phyloP scores from a whole-genome alignment of 73 alveolate genomes.

The Paramecium sonneborni region DNA sequence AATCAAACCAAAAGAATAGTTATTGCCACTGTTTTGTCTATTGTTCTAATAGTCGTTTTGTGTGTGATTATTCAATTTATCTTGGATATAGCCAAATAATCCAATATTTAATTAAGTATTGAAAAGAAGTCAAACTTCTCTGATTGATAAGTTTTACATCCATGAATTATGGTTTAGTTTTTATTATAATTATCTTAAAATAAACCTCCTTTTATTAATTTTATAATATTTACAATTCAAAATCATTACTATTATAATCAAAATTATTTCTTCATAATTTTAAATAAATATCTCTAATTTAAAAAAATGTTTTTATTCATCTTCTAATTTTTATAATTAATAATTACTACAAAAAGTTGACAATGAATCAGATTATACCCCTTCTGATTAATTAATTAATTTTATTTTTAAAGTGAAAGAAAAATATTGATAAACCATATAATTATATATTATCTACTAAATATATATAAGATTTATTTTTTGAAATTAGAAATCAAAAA shows the following conservation, averaged over 20 bases:
- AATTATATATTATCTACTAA: too few relatives aligned
- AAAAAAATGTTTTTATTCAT: too few relatives aligned
- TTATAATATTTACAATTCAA: background rate
- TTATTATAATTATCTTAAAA: background rate
- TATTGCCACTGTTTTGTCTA: background rate
- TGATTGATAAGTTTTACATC: background rate
- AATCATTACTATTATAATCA: background rate
- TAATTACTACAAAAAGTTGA: too few relatives aligned
- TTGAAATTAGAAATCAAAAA: too few relatives aligned
- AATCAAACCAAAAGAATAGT: background rate
- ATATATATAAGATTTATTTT: too few relatives aligned
- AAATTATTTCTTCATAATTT: background rate
- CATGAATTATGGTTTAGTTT: background rate
- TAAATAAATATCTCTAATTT: too few relatives aligned
- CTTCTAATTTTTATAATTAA: too few relatives aligned
- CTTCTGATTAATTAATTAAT: too few relatives aligned
- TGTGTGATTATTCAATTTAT: background rate
- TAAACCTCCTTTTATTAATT: background rate
- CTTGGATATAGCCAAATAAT: background rate
- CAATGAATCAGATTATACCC: too few relatives aligned
- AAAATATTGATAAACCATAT: too few relatives aligned
- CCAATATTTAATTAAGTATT: background rate
- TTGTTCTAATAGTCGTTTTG: background rate
- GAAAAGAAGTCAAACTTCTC: background rate
- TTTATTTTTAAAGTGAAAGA: too few relatives aligned